Evolutionary conservation across 1,284 basidiomycete genomes (phyloP), one percentile per base, ranked within the genome.

Genomic region (Ceratobasidium sp.): DNA sequence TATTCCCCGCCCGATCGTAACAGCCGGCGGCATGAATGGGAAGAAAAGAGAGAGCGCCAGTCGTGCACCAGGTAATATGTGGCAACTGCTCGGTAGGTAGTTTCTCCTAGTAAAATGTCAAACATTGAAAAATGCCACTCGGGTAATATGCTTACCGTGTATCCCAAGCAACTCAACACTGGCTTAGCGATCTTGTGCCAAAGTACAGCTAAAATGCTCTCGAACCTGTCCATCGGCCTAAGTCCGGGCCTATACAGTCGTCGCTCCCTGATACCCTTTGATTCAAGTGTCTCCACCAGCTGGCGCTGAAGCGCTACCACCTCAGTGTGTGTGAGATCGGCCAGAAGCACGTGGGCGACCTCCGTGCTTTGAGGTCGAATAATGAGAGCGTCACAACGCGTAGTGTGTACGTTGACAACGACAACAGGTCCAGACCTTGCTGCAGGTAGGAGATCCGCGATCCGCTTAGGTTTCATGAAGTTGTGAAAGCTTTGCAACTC

Each of bases 21-120:
- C 33, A 27, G 29, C 65, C 65, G 31, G 65, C 65, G 8, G 65
- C 65, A 24, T 67, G 65, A 4, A 67, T 27, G 8, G 65, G 65
- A 51, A 67, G 51, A 22, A 67, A 54, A 1, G 65, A 19, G 17
- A 67, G 65, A 2, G 51, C 4, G 24, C 65, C 65, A 9, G 65
- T 67, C 7, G 51, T 67, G 33, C 65, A 67, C 65, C 65, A 67
- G 9, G 65, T 67, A 22, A 67, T 19, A 22, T 36, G 65, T 3
- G 65, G 65, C 31, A 67, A n/a, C 36, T 67, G 22, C 4, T 53
- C 50, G 36, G 11, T 41, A 41, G 36, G 36, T 36, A 9, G 31
- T 14, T 62, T 17, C 41, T 36, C 45, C 19, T 7, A n/a, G 3
- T 1, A 8, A 24, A n/a, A 8, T 62, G 14, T 8, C 41, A 44